Percentiles rank a stretch among this genome's conserved stretches.
Evolutionary conservation across 345 rosid species (phyloP).

Genomic region (Turnera subulata): DNA sequence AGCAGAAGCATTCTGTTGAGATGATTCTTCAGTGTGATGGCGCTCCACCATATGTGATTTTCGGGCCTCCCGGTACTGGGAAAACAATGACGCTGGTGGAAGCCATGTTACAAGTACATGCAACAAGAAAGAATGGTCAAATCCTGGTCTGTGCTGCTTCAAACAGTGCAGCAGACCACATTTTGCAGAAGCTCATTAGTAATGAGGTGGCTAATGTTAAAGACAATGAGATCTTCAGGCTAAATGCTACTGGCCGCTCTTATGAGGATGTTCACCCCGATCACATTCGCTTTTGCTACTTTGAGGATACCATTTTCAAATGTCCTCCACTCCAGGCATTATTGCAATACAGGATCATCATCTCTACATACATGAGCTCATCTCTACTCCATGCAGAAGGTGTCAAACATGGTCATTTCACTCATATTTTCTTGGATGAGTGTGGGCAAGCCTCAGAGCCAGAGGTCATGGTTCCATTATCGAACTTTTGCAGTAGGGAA

Average conservation of each 20-base stretch:
- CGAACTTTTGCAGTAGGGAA: conserved; percentile 47
- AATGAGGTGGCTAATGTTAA: conserved; percentile 40
- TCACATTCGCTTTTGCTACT: conserved; percentile 60
- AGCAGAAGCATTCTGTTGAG: conserved; percentile 62
- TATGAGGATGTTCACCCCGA: conserved; percentile 60
- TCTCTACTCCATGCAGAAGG: conserved; percentile 69
- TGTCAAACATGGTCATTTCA: conserved; percentile 62
- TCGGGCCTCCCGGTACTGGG: conserved; percentile 98
- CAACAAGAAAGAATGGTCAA: conserved; percentile 33
- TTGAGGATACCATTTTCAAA: conserved; percentile 50
- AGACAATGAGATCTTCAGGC: conserved; percentile 62
- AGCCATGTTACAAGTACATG: conserved; percentile 65
- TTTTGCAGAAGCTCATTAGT: conserved; percentile 52
- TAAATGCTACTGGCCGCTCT: conserved; percentile 72
- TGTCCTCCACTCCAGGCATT: conserved; percentile 65
- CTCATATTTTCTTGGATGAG: conserved; percentile 85
- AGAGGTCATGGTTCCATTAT: conserved; percentile 69
- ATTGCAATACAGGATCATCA: conserved; percentile 45
- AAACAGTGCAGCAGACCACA: conserved; percentile 82
- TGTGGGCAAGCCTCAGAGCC: conserved; percentile 96
- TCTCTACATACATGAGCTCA: conserved; percentile 79
- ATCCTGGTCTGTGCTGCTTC: conserved; percentile 87
- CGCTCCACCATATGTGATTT: conserved; percentile 75
- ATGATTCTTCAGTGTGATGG: conserved; percentile 76
- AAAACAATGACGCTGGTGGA: conserved; percentile 81